Percentiles rank a stretch among this genome's conserved stretches.
Evolutionary conservation across 345 rosid genomes (phyloP).

Genomic region (Heritiera fomes): DNA sequence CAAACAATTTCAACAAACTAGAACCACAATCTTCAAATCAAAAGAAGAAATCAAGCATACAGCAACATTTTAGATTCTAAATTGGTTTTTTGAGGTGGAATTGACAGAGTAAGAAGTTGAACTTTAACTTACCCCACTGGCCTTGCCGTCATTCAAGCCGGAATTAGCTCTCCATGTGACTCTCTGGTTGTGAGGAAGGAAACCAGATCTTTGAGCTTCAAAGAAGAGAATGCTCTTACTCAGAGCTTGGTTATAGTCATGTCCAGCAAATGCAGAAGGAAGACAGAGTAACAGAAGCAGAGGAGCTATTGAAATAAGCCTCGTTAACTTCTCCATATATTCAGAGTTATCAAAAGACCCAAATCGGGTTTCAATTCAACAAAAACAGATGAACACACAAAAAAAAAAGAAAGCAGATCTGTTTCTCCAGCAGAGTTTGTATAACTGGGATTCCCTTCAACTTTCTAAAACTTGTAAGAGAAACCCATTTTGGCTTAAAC

Average conservation of each 20-base stretch:
- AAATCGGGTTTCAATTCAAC: background rate
- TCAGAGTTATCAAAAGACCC: background rate
- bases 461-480: constrained; percentile 18
- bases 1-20: background rate
- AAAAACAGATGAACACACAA: background rate
- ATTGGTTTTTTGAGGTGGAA: background rate
- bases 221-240: constrained; percentile 90
- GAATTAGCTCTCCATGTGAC: constrained; percentile 94
- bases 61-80: background rate
- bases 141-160: constrained; percentile 86
- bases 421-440: background rate
- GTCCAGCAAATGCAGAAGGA: constrained; percentile 68
- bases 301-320: constrained; percentile 39
- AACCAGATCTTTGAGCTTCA: constrained; percentile 98
- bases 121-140: constrained; percentile 72
- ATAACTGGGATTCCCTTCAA: constrained; percentile 17
- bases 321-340: constrained; percentile 36
- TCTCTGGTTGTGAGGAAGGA: constrained; percentile 78
- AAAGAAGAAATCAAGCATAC: background rate
- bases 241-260: constrained; percentile 88
- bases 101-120: background rate
- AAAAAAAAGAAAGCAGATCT: constrained; percentile 14
- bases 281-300: constrained; percentile 55
- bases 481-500: background rate
- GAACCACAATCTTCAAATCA: background rate